These are phyloP conservation scores for Ophiocordyceps camponoti-rufipedis DNA, from an alignment of 2,329 filamentous ascomycete species.

Conservation along the genomic window DNA sequence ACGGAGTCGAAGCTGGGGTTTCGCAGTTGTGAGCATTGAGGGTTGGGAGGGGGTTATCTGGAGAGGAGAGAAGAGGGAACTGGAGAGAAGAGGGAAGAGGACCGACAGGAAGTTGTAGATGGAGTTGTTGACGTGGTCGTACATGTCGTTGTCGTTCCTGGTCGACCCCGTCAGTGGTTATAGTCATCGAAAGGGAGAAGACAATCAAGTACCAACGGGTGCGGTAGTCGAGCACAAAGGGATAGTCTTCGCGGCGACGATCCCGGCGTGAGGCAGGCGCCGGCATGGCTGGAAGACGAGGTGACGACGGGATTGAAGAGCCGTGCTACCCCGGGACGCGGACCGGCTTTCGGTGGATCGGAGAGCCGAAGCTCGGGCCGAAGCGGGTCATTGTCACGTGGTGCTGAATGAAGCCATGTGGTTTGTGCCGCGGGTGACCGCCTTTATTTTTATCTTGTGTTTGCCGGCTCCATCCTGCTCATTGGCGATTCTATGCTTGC, in stretches of 20 bases:
- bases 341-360: not conserved
- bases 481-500: too few relatives aligned
- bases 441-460: constrained; percentile 3
- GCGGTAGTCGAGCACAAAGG: constrained; percentile 62
- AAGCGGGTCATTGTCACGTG: not conserved
- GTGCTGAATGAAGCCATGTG: not conserved
- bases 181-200: not conserved
- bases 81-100: too few relatives aligned
- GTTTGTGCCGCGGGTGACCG: constrained; percentile 12
- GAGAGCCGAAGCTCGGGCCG: not conserved
- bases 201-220: constrained; percentile 53
- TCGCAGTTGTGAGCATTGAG: not conserved
- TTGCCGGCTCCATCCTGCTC: not conserved
- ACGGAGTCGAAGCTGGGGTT: constrained; percentile 59
- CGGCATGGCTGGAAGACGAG: constrained; percentile 1
- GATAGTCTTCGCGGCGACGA: constrained; percentile 54
- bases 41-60: not conserved
- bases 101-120: constrained; percentile 59
- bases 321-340: not conserved
- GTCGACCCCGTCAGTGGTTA: not conserved
- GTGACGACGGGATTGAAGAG: not conserved
- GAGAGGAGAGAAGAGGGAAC: not conserved
- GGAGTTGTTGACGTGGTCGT: constrained; percentile 81
- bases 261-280: constrained; percentile 29
- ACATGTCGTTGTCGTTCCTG: constrained; percentile 91